Conservation (phyloP, 1,284 basidiomycete genomes). For the Ustilago hordei region DNA sequence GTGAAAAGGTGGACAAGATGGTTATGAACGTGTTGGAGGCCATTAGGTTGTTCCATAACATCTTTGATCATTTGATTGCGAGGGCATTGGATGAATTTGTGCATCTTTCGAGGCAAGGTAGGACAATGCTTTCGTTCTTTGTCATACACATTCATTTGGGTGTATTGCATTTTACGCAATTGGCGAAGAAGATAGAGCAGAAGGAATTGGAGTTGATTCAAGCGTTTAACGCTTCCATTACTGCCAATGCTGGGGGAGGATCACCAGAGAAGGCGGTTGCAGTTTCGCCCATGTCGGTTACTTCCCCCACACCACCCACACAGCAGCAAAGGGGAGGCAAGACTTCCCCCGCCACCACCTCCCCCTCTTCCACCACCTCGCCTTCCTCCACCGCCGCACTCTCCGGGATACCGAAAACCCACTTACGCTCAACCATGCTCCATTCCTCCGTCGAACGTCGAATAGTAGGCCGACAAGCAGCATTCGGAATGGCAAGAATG, state of each 20-base stretch:
- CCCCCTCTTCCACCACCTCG: too few species aligned
- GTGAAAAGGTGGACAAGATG: constrained; percentile 47
- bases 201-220: constrained; percentile 49
- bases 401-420: not conserved
- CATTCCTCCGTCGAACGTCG: constrained; percentile 32
- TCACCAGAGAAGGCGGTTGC: not conserved
- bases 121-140: constrained; percentile 48
- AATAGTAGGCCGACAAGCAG: constrained; percentile 32
- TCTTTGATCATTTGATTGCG: constrained; percentile 45
- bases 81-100: constrained; percentile 48
- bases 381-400: too few species aligned
- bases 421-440: constrained; percentile 30
- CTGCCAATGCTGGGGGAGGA: not conserved
- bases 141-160: constrained; percentile 53
- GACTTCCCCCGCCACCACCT: not conserved
- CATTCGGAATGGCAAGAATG: constrained; percentile 40
- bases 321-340: too few species aligned
- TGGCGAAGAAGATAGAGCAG: constrained; percentile 45
- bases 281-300: constrained; percentile 16
- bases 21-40: constrained; percentile 50
- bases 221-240: constrained; percentile 29
- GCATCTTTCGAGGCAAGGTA: constrained; percentile 36
- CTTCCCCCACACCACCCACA: not conserved
- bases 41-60: constrained; percentile 44
- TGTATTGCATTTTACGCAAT: constrained; percentile 40